Percentiles rank a stretch among this genome's conserved stretches.
phyloP scores from a whole-genome alignment of 2,329 filamentous ascomycete species.

The Neonectria hederae region DNA sequence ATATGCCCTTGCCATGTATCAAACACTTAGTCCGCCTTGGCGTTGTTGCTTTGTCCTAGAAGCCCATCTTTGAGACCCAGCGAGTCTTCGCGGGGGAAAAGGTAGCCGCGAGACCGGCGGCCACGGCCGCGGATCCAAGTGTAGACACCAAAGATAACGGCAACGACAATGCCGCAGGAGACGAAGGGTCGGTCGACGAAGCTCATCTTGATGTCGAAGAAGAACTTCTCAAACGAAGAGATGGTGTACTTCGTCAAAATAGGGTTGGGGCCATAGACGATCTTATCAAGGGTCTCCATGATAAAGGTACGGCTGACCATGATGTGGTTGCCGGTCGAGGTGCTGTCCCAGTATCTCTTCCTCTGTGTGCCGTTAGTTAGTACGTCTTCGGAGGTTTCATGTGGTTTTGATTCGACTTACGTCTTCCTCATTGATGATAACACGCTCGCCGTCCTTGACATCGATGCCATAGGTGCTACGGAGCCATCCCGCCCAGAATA shows the following conservation, averaged over 20 bases:
- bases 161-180: constrained; percentile 65
- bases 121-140: constrained; percentile 65
- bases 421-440: constrained; percentile 97
- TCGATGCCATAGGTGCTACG: constrained; percentile 94
- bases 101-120: constrained; percentile 63
- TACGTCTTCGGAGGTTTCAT: not conserved
- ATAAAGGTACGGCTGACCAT: constrained; percentile 90
- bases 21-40: constrained; percentile 47
- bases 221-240: constrained; percentile 74
- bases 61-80: constrained; percentile 72
- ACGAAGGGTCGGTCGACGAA: constrained; percentile 69
- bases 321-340: constrained; percentile 88
- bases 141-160: constrained; percentile 61
- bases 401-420: constrained; percentile 65
- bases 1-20: not conserved
- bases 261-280: constrained; percentile 73
- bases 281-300: constrained; percentile 82
- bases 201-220: constrained; percentile 70
- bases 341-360: constrained; percentile 94
- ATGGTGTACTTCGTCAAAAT: constrained; percentile 84
- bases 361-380: constrained; percentile 66
- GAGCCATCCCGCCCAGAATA: constrained; percentile 98
- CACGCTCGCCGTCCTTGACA: constrained; percentile 85
- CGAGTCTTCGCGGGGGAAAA: constrained; percentile 70
- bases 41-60: constrained; percentile 57